Percentiles rank a stretch among this genome's conserved stretches.
Evolutionary conservation across 108 stramenopile species (phyloP).

Genomic region (Halocafeteria seosinensis): DNA sequence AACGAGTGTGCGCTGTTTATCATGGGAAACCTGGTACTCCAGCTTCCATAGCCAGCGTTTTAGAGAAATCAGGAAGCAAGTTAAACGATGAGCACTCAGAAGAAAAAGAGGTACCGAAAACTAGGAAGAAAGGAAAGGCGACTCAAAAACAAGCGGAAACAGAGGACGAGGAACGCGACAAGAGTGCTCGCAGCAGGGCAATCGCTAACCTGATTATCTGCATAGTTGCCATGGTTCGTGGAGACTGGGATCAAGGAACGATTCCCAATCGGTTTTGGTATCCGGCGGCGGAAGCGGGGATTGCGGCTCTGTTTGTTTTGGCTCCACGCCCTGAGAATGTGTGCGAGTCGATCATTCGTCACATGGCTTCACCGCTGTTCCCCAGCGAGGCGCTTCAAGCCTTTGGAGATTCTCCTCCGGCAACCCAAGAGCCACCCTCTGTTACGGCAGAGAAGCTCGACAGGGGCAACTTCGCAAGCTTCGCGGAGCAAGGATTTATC

Average conservation of each 20-base stretch:
- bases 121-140: too few species aligned
- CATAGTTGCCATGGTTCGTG: constrained; percentile 50
- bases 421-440: constrained; percentile 4
- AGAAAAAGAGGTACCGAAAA: too few species aligned
- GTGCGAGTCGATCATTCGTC: constrained; percentile 51
- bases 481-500: constrained; percentile 7
- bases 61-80: too few species aligned
- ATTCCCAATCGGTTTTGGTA: constrained; percentile 62
- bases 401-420: constrained; percentile 12
- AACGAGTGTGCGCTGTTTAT: constrained; percentile 44
- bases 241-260: constrained; percentile 56
- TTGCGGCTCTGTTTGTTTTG: constrained; percentile 56
- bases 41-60: constrained; percentile 25
- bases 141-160: neutral
- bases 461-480: too few species aligned
- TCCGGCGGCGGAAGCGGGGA: constrained; percentile 61
- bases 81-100: too few species aligned
- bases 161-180: constrained; percentile 45
- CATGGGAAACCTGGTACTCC: constrained; percentile 55
- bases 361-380: too few species aligned
- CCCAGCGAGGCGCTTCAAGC: constrained; percentile 24
- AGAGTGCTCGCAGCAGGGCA: constrained; percentile 52
- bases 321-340: constrained; percentile 53
- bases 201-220: constrained; percentile 54
- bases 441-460: constrained; percentile 17